Percentiles rank a stretch among this genome's conserved stretches.
phyloP scores from a whole-genome alignment of 768 basidiomycete genomes.

The Kwoniella mangroviensis region DNA sequence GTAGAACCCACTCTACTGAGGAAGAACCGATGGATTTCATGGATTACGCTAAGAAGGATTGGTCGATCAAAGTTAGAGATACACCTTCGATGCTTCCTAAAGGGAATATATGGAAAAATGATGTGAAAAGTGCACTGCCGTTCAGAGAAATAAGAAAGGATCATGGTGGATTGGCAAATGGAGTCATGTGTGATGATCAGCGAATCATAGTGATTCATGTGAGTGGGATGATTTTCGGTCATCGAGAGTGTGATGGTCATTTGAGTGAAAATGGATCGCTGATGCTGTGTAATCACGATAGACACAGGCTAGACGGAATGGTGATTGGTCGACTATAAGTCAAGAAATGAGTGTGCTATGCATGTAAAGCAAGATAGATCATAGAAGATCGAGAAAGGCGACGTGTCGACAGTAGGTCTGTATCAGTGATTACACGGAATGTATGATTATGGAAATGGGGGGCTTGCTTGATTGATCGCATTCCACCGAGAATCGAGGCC shows the following conservation, averaged over 20 bases:
- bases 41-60: slow-evolving; percentile 9
- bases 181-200: slow-evolving; percentile 55
- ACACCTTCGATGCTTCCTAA: slow-evolving; percentile 26
- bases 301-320: slow-evolving; percentile 28
- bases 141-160: slow-evolving; percentile 36
- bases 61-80: slow-evolving; percentile 16
- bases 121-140: slow-evolving; percentile 32
- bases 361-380: slow-evolving; percentile 19
- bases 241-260: too few species aligned
- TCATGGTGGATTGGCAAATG: slow-evolving; percentile 40
- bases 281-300: background rate
- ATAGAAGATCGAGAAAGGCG: too few species aligned
- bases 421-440: too few species aligned
- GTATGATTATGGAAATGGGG: too few species aligned
- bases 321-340: slow-evolving; percentile 31
- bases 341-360: slow-evolving; percentile 44
- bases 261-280: too few species aligned
- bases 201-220: slow-evolving; percentile 46
- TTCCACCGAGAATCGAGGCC: too few species aligned
- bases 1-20: slow-evolving; percentile 5
- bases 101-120: slow-evolving; percentile 37
- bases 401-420: too few species aligned
- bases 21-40: slow-evolving; percentile 6
- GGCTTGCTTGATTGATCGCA: too few species aligned
- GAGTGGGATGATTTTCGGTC: slow-evolving; percentile 22